Conservation (phyloP, 1,139 yeast genomes). For the Fermentozyma sake region DNA sequence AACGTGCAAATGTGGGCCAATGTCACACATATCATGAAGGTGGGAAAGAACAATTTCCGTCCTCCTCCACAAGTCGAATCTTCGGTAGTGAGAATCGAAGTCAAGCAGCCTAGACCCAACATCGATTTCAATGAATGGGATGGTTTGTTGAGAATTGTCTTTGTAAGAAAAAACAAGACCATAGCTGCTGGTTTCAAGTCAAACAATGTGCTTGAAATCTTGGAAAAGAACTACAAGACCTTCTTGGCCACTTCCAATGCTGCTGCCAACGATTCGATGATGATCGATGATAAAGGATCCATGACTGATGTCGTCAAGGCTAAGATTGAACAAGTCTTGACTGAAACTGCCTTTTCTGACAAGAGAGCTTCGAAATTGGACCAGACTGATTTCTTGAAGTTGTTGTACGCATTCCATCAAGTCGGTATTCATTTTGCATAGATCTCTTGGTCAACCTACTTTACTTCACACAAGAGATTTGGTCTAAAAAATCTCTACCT, state of each 20-base stretch:
- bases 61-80: slow-evolving; percentile 99
- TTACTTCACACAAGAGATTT: slow-evolving; percentile 1
- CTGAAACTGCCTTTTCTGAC: slow-evolving; percentile 74
- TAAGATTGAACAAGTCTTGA: slow-evolving; percentile 62
- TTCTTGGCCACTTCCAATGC: slow-evolving; percentile 58
- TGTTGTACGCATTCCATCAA: slow-evolving; percentile 91
- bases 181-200: slow-evolving; percentile 91
- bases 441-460: slow-evolving; percentile 5
- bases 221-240: slow-evolving; percentile 86
- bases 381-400: slow-evolving; percentile 85
- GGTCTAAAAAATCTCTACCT: too few relatives aligned
- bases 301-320: slow-evolving; percentile 47
- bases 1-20: slow-evolving; percentile 99
- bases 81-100: slow-evolving; percentile 88
- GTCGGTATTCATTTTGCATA: slow-evolving; percentile 96
- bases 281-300: slow-evolving; percentile 47
- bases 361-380: slow-evolving; percentile 93
- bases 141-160: slow-evolving; percentile 83
- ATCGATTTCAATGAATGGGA: slow-evolving; percentile 96
- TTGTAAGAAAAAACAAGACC: slow-evolving; percentile 90
- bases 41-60: slow-evolving; percentile 90
- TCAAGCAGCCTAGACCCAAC: slow-evolving; percentile 87
- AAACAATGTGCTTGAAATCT: slow-evolving; percentile 70
- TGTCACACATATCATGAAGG: slow-evolving; percentile 97
- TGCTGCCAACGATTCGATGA: slow-evolving; percentile 48